Conservation (phyloP, 352 stramenopile species). For the Globisporangium megalacanthum region DNA sequence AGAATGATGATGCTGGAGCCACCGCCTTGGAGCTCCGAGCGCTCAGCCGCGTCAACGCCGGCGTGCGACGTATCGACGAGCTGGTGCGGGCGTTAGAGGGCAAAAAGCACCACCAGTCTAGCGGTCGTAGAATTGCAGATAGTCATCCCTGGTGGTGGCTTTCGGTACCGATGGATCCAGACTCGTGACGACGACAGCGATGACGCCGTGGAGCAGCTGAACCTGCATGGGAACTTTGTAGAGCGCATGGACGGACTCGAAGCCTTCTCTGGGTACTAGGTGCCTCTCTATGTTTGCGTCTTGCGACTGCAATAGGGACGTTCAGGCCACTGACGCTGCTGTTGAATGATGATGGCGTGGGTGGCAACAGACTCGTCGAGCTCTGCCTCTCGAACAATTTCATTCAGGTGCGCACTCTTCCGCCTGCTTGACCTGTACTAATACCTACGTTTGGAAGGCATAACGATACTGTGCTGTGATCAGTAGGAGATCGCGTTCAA, state of each 20-base stretch:
- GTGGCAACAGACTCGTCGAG: slow-evolving; percentile 35
- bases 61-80: slow-evolving; percentile 33
- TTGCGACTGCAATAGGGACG: too few relatives aligned
- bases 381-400: slow-evolving; percentile 79
- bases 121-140: neutral
- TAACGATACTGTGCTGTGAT: neutral
- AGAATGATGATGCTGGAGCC: neutral
- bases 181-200: slow-evolving; percentile 28
- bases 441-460: neutral
- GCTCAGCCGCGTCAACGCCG: slow-evolving; percentile 33
- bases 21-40: slow-evolving; percentile 1
- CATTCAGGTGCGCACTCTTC: slow-evolving; percentile 37
- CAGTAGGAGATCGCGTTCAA: slow-evolving; percentile 49
- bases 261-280: slow-evolving; percentile 37
- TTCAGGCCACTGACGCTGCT: neutral
- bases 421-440: neutral
- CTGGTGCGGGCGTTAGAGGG: slow-evolving; percentile 12
- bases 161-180: slow-evolving; percentile 8
- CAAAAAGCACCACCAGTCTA: neutral
- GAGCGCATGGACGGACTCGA: slow-evolving; percentile 63
- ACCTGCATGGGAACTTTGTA: slow-evolving; percentile 71
- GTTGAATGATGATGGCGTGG: neutral
- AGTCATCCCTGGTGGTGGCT: neutral
- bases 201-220: slow-evolving; percentile 60
- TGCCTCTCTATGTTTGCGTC: neutral